Conservation (phyloP, 306 rosid species). For the Gastrolobium villosum region DNA sequence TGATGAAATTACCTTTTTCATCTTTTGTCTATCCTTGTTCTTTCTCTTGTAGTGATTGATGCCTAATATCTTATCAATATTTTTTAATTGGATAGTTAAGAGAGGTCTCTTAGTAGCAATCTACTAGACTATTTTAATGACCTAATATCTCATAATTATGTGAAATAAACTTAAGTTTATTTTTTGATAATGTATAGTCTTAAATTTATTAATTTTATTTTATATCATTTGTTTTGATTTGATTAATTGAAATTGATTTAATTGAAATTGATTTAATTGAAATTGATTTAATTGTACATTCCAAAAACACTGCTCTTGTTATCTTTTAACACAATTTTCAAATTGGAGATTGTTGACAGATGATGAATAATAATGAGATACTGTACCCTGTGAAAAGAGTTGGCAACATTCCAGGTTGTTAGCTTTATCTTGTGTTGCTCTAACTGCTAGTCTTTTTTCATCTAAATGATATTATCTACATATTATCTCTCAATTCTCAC, state of each 20-base stretch:
- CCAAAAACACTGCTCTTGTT: background rate
- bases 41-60: background rate
- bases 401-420: slow-evolving; percentile 87
- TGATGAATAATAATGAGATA: slow-evolving; percentile 65
- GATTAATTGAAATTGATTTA: background rate
- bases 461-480: background rate
- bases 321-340: slow-evolving; percentile 31
- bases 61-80: background rate
- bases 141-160: background rate
- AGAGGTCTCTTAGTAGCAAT: background rate
- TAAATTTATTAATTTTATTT: slow-evolving; percentile 3
- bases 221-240: background rate
- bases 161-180: background rate
- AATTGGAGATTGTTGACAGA: slow-evolving; percentile 63
- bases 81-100: background rate
- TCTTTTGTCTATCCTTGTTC: background rate
- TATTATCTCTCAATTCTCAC: background rate
- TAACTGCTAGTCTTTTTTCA: background rate
- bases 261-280: slow-evolving; percentile 20
- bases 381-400: slow-evolving; percentile 68
- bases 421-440: slow-evolving; percentile 42
- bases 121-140: slow-evolving; percentile 7
- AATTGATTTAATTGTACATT: slow-evolving; percentile 5
- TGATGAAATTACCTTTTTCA: background rate
- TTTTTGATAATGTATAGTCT: background rate